Conservation (phyloP, 2,329 filamentous ascomycete species). For the Fonsecaea erecta region DNA sequence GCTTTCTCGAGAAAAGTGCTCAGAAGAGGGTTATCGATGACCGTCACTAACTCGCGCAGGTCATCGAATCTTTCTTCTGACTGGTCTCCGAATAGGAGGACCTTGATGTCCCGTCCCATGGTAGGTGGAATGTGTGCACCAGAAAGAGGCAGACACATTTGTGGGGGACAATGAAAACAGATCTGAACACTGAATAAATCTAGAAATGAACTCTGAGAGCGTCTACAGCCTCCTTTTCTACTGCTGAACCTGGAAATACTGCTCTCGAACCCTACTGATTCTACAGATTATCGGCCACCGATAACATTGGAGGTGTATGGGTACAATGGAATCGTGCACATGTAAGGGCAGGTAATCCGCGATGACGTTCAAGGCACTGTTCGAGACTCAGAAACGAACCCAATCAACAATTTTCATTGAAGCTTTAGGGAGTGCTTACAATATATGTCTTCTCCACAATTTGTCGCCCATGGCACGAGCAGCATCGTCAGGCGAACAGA, state of each 20-base stretch:
- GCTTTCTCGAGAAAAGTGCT: not conserved
- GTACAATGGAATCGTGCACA: not conserved
- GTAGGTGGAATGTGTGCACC: not conserved
- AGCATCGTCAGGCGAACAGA: not conserved
- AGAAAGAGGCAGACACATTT: conserved; percentile 1
- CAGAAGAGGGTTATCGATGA: conserved; percentile 3
- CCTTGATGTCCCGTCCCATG: conserved; percentile 4
- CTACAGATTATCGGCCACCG: not conserved
- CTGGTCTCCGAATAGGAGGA: conserved; percentile 4
- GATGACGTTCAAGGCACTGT: not conserved
- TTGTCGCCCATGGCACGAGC: not conserved
- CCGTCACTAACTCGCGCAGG: conserved; percentile 1
- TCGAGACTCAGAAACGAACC: not conserved
- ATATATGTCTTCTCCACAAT: not conserved
- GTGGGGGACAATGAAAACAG: not conserved
- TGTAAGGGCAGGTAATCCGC: not conserved
- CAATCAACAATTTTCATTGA: not conserved
- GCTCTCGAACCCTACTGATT: not conserved
- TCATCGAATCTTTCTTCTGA: conserved; percentile 7
- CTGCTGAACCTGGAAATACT: not conserved
- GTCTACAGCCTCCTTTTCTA: not conserved
- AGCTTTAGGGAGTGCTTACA: not conserved
- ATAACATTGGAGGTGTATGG: not conserved
- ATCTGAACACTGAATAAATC: not conserved
- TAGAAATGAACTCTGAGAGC: not conserved